Percentiles rank a stretch among this genome's conserved stretches.
Conservation (phyloP, 176 grass and related monocot species). For the Chloris gayana region DNA sequence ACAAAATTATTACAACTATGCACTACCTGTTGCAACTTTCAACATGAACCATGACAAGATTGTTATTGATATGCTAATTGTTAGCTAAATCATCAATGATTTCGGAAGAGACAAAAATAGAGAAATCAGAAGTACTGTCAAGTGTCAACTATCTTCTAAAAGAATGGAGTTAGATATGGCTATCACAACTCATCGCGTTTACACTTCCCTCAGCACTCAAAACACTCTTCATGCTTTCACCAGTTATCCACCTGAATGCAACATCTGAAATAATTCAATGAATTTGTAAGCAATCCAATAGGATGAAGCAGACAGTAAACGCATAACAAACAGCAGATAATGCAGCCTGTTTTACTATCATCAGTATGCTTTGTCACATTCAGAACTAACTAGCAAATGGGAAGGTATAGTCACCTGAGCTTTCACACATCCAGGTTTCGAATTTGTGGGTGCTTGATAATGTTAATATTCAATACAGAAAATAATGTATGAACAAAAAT, state of each 20-base stretch:
- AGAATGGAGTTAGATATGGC: constrained; percentile 15
- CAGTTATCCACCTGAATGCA: too few species aligned
- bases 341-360: constrained; percentile 5
- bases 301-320: background rate
- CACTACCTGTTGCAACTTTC: constrained; percentile 7
- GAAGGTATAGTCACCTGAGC: constrained; percentile 30
- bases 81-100: constrained; percentile 26
- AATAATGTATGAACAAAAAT: background rate
- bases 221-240: background rate
- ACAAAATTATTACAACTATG: background rate
- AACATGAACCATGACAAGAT: background rate
- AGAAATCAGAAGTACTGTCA: constrained; percentile 5
- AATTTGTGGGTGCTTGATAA: constrained; percentile 1
- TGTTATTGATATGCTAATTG: background rate
- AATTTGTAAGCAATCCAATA: constrained; percentile 22
- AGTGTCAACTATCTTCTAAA: background rate
- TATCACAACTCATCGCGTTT: constrained; percentile 45
- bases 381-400: background rate
- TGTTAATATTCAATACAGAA: background rate
- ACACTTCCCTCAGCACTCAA: constrained; percentile 38
- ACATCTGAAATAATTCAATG: background rate
- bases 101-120: background rate
- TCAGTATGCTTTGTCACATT: background rate
- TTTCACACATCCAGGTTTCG: background rate
- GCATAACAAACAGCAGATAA: background rate